Conservation (phyloP, 176 grass and related monocot genomes). For the Melocanna baccifera region DNA sequence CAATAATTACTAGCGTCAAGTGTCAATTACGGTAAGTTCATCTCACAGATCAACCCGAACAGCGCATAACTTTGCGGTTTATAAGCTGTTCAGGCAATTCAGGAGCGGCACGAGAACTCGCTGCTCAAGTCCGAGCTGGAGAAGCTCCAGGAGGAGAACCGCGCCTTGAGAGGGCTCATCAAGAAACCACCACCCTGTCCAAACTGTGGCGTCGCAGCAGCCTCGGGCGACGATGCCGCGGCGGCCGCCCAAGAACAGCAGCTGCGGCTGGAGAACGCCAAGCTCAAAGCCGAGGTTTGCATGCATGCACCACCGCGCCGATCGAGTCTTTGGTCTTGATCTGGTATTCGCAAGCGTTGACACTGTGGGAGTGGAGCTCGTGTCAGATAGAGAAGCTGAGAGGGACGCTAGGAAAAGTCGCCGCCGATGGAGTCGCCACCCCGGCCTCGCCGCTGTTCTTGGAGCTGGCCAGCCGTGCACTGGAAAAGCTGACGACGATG, state of each 20-base stretch:
- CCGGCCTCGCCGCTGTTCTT: slow-evolving; percentile 35
- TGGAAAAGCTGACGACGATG: slow-evolving; percentile 68
- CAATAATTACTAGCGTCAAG: neutral
- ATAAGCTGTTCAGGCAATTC: slow-evolving; percentile 46
- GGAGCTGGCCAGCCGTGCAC: slow-evolving; percentile 39
- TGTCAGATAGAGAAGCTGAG: slow-evolving; percentile 63
- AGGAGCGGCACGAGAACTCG: slow-evolving; percentile 89
- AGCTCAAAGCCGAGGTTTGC: slow-evolving; percentile 63
- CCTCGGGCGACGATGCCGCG: slow-evolving; percentile 25
- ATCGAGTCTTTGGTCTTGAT: neutral
- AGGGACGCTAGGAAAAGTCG: slow-evolving; percentile 1
- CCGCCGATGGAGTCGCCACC: neutral
- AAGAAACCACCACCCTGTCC: slow-evolving; percentile 51
- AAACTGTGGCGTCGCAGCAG: slow-evolving; percentile 41
- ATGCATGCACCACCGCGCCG: neutral
- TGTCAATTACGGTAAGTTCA: neutral
- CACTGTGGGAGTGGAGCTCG: neutral
- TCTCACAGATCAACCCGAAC: neutral
- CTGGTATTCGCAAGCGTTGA: neutral
- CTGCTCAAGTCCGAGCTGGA: slow-evolving; percentile 80
- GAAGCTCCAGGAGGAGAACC: slow-evolving; percentile 69
- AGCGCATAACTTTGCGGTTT: neutral
- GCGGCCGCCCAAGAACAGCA: slow-evolving; percentile 43
- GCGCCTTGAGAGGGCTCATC: slow-evolving; percentile 49
- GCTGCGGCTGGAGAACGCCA: slow-evolving; percentile 65